Evolutionary conservation across 805 yeast species (phyloP).

Genomic region (Hanseniaspora meyeri): DNA sequence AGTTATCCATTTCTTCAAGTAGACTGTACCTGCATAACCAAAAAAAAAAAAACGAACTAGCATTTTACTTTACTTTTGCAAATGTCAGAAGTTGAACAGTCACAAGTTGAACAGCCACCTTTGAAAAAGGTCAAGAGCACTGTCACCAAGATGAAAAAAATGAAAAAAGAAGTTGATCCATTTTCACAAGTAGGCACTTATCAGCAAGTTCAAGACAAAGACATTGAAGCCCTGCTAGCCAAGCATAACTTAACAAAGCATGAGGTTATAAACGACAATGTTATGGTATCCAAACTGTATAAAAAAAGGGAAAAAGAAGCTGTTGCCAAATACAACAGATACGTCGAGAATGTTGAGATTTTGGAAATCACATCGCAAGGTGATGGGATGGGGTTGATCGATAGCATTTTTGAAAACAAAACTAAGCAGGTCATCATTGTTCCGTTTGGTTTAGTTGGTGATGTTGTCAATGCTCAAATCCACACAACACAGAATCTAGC

Average conservation of each 20-base stretch:
- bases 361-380: conserved; percentile 61
- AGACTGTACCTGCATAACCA: too few species aligned
- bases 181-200: conserved; percentile 58
- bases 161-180: conserved; percentile 49
- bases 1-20: too few species aligned
- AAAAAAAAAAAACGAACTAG: too few species aligned
- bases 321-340: conserved; percentile 42
- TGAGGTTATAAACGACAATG: conserved; percentile 54
- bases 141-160: conserved; percentile 23
- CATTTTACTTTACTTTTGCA: too few species aligned
- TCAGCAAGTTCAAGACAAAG: conserved; percentile 38
- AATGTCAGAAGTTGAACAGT: conserved; percentile 7
- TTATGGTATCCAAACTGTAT: conserved; percentile 37
- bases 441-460: conserved; percentile 87
- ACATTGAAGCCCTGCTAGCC: conserved; percentile 48
- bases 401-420: conserved; percentile 40
- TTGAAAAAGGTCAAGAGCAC: conserved; percentile 6
- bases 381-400: conserved; percentile 67
- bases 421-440: conserved; percentile 55
- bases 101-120: conserved; percentile 1
- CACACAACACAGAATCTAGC: conserved; percentile 66
- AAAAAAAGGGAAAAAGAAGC: conserved; percentile 32
- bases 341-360: conserved; percentile 46
- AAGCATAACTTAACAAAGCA: conserved; percentile 33
- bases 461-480: conserved; percentile 53